Percentiles rank a stretch among this genome's conserved stretches.
phyloP scores from a whole-genome alignment of 495 filamentous ascomycete genomes.

The Xylaria grammica region DNA sequence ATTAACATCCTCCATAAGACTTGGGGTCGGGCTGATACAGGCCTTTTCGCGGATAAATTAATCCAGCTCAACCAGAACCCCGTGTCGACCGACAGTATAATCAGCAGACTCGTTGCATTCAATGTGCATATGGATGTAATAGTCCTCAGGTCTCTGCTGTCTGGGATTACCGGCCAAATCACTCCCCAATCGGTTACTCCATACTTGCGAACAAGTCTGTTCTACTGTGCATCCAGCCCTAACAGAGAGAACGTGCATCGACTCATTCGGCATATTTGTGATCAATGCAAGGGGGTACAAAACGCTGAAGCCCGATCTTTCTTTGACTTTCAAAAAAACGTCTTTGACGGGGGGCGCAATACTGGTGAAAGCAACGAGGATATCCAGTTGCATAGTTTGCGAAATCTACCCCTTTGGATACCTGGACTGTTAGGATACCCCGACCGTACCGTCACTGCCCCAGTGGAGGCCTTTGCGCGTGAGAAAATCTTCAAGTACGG shows the following conservation, averaged over 20 bases:
- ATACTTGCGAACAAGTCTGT: constrained; percentile 42
- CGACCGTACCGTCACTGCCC: constrained; percentile 58
- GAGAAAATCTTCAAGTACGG: constrained; percentile 59
- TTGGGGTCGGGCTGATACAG: constrained; percentile 43
- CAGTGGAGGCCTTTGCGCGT: constrained; percentile 61
- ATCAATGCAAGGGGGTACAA: constrained; percentile 46
- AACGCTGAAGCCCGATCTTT: constrained; percentile 48
- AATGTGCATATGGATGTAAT: constrained; percentile 39
- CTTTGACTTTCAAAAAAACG: constrained; percentile 45
- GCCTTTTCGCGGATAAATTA: constrained; percentile 58
- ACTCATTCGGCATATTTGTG: constrained; percentile 42
- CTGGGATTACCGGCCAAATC: constrained; percentile 42
- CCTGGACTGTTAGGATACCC: constrained; percentile 70
- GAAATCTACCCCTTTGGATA: constrained; percentile 65
- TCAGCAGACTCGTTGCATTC: constrained; percentile 47
- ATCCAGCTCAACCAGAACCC: constrained; percentile 55
- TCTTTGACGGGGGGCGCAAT: constrained; percentile 38
- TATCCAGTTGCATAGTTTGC: constrained; percentile 43
- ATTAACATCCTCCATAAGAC: constrained; percentile 47
- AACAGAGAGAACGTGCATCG: constrained; percentile 30
- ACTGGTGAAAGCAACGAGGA: constrained; percentile 33
- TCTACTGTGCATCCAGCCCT: constrained; percentile 42
- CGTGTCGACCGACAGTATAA: constrained; percentile 47
- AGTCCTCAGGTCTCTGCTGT: constrained; percentile 39
- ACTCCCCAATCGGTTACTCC: constrained; percentile 38